Percentiles rank a stretch among this genome's conserved stretches.
phyloP scores from a whole-genome alignment of 768 basidiomycete genomes.

The Paxillus rubicundulus region DNA sequence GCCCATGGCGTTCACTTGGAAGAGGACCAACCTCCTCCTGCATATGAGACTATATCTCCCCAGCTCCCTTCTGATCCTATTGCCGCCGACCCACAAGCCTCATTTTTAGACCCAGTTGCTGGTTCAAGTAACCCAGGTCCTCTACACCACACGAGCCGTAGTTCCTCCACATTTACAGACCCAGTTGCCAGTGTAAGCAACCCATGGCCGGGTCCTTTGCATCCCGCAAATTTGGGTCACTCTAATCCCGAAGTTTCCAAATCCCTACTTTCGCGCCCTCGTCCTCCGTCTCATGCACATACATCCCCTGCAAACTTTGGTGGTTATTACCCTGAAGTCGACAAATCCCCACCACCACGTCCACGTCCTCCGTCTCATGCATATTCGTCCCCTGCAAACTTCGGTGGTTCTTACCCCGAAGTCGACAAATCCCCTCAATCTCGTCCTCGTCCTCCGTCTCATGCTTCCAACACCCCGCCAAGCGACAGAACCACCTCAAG shows the following conservation, averaged over 20 bases:
- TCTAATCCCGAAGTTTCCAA: background rate
- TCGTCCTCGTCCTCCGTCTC: background rate
- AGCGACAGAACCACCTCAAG: background rate
- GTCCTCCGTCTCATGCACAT: background rate
- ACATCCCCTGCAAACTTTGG: background rate
- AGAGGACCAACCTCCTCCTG: slow-evolving; percentile 10
- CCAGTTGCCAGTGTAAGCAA: background rate
- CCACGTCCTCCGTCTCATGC: background rate
- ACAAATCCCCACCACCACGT: background rate
- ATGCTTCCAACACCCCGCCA: background rate
- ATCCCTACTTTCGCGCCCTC: background rate
- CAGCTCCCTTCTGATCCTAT: background rate
- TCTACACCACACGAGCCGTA: background rate
- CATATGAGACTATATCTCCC: slow-evolving; percentile 12
- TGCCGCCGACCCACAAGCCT: background rate
- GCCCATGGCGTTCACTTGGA: background rate
- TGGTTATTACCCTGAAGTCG: background rate
- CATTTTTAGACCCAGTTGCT: background rate
- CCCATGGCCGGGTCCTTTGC: too few species aligned
- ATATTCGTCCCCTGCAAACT: background rate
- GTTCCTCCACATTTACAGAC: too few species aligned
- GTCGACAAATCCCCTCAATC: background rate
- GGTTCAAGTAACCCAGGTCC: background rate
- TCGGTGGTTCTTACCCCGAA: background rate
- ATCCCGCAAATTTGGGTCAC: background rate